phyloP scores from a whole-genome alignment of 495 filamentous ascomycete genomes.

The Aspergillus leporis region DNA sequence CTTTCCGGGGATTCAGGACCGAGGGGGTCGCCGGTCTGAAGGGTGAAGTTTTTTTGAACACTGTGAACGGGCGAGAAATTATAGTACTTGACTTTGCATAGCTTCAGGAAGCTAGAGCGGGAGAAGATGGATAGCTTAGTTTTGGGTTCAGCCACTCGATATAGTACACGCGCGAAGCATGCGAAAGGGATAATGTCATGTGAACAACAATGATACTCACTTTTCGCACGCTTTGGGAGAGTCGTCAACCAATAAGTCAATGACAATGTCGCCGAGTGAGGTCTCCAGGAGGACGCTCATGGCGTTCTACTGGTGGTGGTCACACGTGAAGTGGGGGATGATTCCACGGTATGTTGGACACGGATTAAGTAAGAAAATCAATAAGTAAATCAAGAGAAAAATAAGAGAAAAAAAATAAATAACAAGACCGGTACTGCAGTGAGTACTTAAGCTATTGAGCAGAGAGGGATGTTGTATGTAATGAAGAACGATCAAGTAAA shows the following conservation, averaged over 20 bases:
- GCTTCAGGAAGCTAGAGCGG: slow-evolving; percentile 82
- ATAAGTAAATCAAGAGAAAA: slow-evolving; percentile 2
- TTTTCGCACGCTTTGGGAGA: slow-evolving; percentile 90
- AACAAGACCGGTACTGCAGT: background rate
- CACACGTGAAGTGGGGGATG: slow-evolving; percentile 15
- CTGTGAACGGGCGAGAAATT: slow-evolving; percentile 90
- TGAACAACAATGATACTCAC: slow-evolving; percentile 51
- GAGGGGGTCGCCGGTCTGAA: slow-evolving; percentile 91
- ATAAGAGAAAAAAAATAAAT: slow-evolving; percentile 9
- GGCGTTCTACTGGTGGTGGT: slow-evolving; percentile 22
- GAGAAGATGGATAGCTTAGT: slow-evolving; percentile 51
- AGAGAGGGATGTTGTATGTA: too few relatives aligned
- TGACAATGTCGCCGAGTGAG: slow-evolving; percentile 87
- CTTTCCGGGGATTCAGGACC: slow-evolving; percentile 79
- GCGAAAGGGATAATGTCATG: slow-evolving; percentile 9
- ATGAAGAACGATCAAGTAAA: too few relatives aligned
- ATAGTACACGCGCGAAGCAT: slow-evolving; percentile 15
- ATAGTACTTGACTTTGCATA: slow-evolving; percentile 98
- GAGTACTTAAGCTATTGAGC: too few relatives aligned
- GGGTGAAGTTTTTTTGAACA: slow-evolving; percentile 88
- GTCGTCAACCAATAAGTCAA: slow-evolving; percentile 84
- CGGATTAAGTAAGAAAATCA: slow-evolving; percentile 17
- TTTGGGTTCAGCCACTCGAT: slow-evolving; percentile 41
- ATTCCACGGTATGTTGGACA: slow-evolving; percentile 29
- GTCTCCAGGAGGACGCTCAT: slow-evolving; percentile 90